Conservation (phyloP, 2,329 filamentous ascomycete species). For the Hypoxylon sp. region DNA sequence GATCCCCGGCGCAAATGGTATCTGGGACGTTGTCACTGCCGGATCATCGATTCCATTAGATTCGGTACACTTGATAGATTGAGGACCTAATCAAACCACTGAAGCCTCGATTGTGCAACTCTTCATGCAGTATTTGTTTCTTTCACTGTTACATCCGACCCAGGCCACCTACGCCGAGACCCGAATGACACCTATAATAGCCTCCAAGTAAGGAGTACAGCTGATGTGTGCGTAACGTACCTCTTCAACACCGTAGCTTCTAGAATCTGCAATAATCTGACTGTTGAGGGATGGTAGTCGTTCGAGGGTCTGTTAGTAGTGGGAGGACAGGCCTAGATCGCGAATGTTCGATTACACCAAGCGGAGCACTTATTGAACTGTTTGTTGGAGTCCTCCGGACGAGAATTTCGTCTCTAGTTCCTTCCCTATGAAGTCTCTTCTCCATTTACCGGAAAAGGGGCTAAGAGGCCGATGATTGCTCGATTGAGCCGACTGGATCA, state of each 20-base stretch:
- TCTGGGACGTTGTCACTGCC: not conserved
- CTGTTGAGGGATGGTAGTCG: not conserved
- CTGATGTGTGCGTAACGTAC: not conserved
- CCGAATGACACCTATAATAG: not conserved
- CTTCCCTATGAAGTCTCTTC: not conserved
- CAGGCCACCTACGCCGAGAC: conserved; percentile 4
- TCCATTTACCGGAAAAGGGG: not conserved
- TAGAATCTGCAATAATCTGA: not conserved
- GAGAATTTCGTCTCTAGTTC: not conserved
- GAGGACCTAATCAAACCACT: not conserved
- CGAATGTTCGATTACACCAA: not conserved
- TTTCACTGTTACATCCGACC: not conserved
- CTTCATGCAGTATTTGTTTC: not conserved
- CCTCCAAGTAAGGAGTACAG: not conserved
- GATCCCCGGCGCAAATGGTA: not conserved
- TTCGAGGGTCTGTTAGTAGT: not conserved
- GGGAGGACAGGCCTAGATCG: not conserved
- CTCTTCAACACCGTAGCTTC: not conserved
- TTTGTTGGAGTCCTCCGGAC: not conserved
- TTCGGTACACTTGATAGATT: not conserved
- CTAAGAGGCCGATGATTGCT: not conserved
- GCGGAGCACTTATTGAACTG: not conserved
- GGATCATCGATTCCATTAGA: not conserved
- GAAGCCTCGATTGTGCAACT: not conserved
- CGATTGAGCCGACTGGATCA: conserved; percentile 7